phyloP scores from a whole-genome alignment of 2,329 filamentous ascomycete genomes.

The Colletotrichum sojae region DNA sequence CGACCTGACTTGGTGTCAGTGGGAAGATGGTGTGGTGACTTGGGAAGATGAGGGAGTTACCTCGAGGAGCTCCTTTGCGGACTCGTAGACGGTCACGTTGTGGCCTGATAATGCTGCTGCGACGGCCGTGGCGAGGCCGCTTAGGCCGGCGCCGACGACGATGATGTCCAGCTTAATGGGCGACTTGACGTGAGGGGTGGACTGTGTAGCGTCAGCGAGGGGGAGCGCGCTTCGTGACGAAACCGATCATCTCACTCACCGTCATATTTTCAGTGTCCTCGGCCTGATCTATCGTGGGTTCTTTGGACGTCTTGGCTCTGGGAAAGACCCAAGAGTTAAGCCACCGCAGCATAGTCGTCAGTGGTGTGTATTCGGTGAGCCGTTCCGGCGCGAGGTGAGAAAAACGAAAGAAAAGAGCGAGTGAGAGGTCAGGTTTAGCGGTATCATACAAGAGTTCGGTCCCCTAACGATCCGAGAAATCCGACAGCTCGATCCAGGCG shows the following conservation, averaged over 20 bases:
- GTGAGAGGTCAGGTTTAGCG: background rate
- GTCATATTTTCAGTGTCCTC: constrained; percentile 5
- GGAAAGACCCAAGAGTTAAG: constrained; percentile 18
- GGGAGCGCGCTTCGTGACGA: background rate
- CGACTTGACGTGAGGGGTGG: constrained; percentile 23
- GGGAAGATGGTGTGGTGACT: background rate
- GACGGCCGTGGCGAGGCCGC: constrained; percentile 57
- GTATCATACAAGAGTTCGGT: background rate
- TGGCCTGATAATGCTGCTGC: constrained; percentile 55
- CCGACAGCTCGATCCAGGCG: constrained; percentile 25
- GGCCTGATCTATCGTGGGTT: background rate
- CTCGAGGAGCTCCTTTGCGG: constrained; percentile 56
- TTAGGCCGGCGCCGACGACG: constrained; percentile 59
- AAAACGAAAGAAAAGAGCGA: background rate
- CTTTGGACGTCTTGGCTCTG: background rate
- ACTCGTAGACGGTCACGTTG: constrained; percentile 58
- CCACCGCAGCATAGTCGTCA: background rate
- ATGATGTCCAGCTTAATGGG: constrained; percentile 50
- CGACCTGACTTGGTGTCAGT: constrained; percentile 53
- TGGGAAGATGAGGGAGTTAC: constrained; percentile 42
- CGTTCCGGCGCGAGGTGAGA: background rate
- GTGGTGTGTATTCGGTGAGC: background rate
- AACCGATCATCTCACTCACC: background rate
- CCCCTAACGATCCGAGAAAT: background rate
- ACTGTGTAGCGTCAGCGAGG: background rate